Percentiles rank a stretch among this genome's conserved stretches.
Evolutionary conservation across 352 stramenopile genomes (phyloP).

Genomic region (Phytophthora sansomeana): DNA sequence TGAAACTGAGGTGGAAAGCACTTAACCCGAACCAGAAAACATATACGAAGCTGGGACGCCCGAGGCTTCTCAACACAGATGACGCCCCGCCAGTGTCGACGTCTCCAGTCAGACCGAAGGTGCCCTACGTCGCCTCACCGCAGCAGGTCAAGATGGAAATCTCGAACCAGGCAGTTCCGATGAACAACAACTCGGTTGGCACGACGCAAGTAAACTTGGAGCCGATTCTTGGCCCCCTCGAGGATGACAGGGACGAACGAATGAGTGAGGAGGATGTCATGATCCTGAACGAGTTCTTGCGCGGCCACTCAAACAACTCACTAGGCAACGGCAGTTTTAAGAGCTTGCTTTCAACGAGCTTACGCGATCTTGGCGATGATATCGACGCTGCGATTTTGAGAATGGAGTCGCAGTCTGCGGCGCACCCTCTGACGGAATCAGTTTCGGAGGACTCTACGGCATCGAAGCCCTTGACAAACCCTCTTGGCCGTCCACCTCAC

Average conservation of each 20-base stretch:
- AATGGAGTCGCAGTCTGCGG: constrained; percentile 34
- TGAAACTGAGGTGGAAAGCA: constrained; percentile 86
- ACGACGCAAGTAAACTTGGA: constrained; percentile 43
- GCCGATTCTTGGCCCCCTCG: constrained; percentile 49
- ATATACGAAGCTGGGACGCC: constrained; percentile 77
- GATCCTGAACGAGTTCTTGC: constrained; percentile 70
- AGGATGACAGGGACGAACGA: constrained; percentile 53
- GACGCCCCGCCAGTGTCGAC: constrained; percentile 44
- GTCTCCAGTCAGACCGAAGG: constrained; percentile 33
- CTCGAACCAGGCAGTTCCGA: constrained; percentile 1
- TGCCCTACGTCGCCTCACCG: constrained; percentile 14
- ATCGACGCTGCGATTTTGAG: constrained; percentile 47
- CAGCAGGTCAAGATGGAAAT: constrained; percentile 28
- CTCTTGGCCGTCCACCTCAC: constrained; percentile 29
- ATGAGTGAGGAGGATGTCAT: constrained; percentile 69
- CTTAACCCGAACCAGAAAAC: constrained; percentile 84
- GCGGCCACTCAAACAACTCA: constrained; percentile 57
- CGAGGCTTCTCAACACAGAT: constrained; percentile 62
- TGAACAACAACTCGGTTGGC: constrained; percentile 14
- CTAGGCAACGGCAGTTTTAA: constrained; percentile 48
- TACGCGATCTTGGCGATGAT: constrained; percentile 38
- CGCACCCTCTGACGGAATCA: constrained; percentile 22
- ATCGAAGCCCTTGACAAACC: constrained; percentile 24
- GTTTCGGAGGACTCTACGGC: constrained; percentile 17
- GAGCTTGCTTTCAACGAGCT: constrained; percentile 48